A percentile compares a stretch with the other conserved stretches of the same genome.
Conservation (phyloP, 2,329 filamentous ascomycete genomes). For the Conoideocrella luteorostrata region DNA sequence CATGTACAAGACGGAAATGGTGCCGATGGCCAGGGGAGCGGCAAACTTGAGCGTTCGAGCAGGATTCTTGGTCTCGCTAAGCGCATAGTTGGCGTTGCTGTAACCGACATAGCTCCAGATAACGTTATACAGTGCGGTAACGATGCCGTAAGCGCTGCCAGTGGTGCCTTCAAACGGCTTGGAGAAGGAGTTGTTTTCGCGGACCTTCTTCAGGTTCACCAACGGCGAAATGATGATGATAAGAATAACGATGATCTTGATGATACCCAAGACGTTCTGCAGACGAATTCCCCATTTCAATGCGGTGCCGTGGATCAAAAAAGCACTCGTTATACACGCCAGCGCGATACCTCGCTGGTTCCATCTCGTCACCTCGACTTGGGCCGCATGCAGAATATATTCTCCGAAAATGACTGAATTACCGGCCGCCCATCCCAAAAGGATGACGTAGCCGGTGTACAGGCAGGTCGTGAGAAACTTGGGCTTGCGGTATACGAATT, state of each 20-base stretch:
- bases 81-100: slow-evolving; percentile 61
- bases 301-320: slow-evolving; percentile 57
- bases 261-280: slow-evolving; percentile 57
- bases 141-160: slow-evolving; percentile 58
- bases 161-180: slow-evolving; percentile 61
- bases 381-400: slow-evolving; percentile 61
- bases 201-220: slow-evolving; percentile 52
- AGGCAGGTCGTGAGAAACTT: slow-evolving; percentile 55
- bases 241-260: slow-evolving; percentile 61
- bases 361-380: slow-evolving; percentile 57
- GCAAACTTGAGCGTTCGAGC: slow-evolving; percentile 58
- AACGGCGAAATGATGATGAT: slow-evolving; percentile 60
- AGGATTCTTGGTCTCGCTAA: slow-evolving; percentile 60
- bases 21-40: slow-evolving; percentile 52
- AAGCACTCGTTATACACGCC: slow-evolving; percentile 59
- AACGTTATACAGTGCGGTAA: slow-evolving; percentile 66
- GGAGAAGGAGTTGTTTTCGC: slow-evolving; percentile 53
- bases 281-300: slow-evolving; percentile 61
- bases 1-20: slow-evolving; percentile 57
- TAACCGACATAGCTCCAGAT: slow-evolving; percentile 66
- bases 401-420: slow-evolving; percentile 66
- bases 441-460: slow-evolving; percentile 55
- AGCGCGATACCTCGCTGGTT: slow-evolving; percentile 61
- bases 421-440: slow-evolving; percentile 59
- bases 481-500: slow-evolving; percentile 55